A percentile compares a stretch with the other conserved stretches of the same genome.
Evolutionary conservation across 2,329 filamentous ascomycete genomes (phyloP).

Genomic region (Neonectria coccinea): DNA sequence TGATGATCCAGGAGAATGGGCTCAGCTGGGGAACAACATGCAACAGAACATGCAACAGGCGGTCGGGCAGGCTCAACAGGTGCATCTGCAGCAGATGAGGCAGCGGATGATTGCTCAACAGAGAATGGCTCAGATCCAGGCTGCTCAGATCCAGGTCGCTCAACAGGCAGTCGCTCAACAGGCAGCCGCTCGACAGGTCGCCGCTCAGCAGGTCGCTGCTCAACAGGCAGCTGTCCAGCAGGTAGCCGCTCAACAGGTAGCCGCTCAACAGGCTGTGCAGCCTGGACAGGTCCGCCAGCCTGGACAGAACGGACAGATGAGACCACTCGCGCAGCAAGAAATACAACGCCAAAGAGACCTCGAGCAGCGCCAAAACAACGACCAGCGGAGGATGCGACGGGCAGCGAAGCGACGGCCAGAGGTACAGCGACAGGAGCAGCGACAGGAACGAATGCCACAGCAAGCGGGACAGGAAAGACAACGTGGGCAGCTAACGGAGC

Average conservation of each 20-base stretch:
- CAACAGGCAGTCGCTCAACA: too few relatives aligned
- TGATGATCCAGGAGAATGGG: not conserved
- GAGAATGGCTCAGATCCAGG: too few relatives aligned
- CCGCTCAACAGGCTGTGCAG: not conserved
- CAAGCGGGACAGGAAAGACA: not conserved
- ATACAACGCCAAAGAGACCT: not conserved
- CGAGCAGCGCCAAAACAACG: not conserved
- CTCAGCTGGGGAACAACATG: not conserved
- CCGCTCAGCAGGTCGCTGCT: too few relatives aligned
- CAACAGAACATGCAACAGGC: not conserved
- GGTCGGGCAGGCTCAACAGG: not conserved
- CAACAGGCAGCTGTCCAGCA: too few relatives aligned
- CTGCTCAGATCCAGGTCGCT: too few relatives aligned
- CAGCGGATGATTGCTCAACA: not conserved
- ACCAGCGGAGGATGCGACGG: not conserved
- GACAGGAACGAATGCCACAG: not conserved
- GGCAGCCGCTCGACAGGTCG: too few relatives aligned
- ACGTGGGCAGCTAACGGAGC: too few relatives aligned
- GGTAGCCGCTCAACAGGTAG: too few relatives aligned
- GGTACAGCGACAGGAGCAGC: not conserved
- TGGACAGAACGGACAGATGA: too few relatives aligned
- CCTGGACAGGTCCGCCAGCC: too few relatives aligned
- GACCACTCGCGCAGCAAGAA: too few relatives aligned
- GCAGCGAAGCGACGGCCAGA: not conserved
- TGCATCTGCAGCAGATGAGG: not conserved